Base-by-base conservation (phyloP, 345 rosid species). In the Adansonia digitata region DNA sequence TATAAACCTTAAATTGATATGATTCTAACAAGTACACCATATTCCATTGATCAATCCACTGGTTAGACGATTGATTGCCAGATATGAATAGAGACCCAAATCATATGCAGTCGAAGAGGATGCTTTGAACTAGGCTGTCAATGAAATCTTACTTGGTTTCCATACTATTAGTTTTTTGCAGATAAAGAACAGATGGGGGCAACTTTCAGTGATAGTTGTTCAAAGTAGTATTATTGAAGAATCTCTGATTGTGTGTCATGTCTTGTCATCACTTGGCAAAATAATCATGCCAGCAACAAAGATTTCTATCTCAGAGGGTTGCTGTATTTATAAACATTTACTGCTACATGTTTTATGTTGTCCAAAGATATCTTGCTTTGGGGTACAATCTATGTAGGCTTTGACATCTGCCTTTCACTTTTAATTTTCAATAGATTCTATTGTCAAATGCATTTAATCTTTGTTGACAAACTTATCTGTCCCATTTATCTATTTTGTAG, bases 401-500 rank as follows among this genome's bases (percentile, higher is more conserved):
- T 60, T 55, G 70, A 43, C 40, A 62, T 75, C 24, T n/a, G 6
- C 40, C 29, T 75, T 31, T 40, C 15, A n/a, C 29, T 45, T 67
- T 26, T 60, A 45, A 5, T n/a, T 24, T 13, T 22, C 10, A 74
- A 15, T 17, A 7, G 42, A 43, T 49, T 42, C 18, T 77, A 40
- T 34, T 73, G 35, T 75, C 17, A 37, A 59, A 20, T 46, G 29
- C 49, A n/a, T n/a, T 56, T 66, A n/a, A 59, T 78, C 18, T 35
- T n/a, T 56, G 42, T 29, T 37, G 37, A 61, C 48, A n/a, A 57
- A 40, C 62, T 80, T 66, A 63, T 63, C n/a, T 70, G 45, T 75
- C 15, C 46, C n/a, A 55, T 61, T 42, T 52, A 57, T 74, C 26
- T 65, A 9, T 75, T 29, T 75, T 70, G 81, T 88, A 87, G 91